Evolutionary conservation across 2,329 filamentous ascomycete species (phyloP).

Genomic region (Cryphonectria nitschkei): DNA sequence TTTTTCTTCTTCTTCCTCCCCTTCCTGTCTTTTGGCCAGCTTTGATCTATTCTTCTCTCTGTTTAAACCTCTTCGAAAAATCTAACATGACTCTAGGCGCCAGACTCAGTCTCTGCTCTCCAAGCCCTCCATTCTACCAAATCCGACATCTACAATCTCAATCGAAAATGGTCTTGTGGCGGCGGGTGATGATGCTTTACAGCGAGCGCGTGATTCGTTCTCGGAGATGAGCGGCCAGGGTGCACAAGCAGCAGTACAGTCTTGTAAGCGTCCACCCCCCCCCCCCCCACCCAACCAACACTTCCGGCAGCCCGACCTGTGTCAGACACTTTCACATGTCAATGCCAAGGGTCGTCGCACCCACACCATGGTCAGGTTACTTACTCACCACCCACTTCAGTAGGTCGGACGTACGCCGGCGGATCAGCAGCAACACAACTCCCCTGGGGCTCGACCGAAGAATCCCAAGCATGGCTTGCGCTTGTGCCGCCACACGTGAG

Average conservation of each 20-base stretch:
- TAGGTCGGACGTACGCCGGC: slow-evolving; percentile 30
- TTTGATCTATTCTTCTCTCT: not conserved
- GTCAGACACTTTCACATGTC: slow-evolving; percentile 24
- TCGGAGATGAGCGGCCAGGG: slow-evolving; percentile 29
- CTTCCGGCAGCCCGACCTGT: not conserved
- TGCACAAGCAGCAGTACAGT: slow-evolving; percentile 14
- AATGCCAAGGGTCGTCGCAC: slow-evolving; percentile 53
- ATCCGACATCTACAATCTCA: not conserved
- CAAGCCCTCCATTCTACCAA: slow-evolving; percentile 8
- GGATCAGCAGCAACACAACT: slow-evolving; percentile 17
- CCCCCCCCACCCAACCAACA: not conserved
- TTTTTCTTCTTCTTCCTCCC: not conserved
- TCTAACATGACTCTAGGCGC: not conserved
- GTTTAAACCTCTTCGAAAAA: not conserved
- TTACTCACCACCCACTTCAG: slow-evolving; percentile 11
- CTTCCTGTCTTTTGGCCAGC: not conserved
- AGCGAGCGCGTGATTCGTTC: slow-evolving; percentile 42
- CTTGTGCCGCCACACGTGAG: slow-evolving; percentile 73
- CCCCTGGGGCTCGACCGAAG: slow-evolving; percentile 39
- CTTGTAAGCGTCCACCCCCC: not conserved
- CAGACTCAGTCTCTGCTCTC: slow-evolving; percentile 2
- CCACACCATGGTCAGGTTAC: slow-evolving; percentile 43
- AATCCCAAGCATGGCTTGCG: slow-evolving; percentile 47
- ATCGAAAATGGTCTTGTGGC: slow-evolving; percentile 39
- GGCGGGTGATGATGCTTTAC: slow-evolving; percentile 39